Evolutionary conservation across 495 filamentous ascomycete genomes (phyloP).

Genomic region (Cercophora scortea): DNA sequence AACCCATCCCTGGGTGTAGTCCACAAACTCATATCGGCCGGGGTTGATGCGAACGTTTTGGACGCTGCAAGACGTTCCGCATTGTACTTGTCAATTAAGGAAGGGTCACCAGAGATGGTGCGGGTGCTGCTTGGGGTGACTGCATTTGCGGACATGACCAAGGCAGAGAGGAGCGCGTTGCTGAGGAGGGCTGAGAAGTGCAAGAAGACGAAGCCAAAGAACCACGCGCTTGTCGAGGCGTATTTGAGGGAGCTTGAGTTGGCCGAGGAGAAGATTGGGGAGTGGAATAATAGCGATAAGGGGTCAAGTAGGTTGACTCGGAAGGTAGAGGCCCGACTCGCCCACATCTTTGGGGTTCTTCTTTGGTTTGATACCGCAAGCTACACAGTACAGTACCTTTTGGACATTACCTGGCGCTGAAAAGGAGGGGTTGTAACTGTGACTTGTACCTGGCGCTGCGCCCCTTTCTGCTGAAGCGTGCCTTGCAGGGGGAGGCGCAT

Average conservation of each 20-base stretch:
- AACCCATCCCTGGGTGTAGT: not conserved
- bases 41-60: not conserved
- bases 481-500: too few relatives aligned
- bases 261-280: not conserved
- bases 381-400: too few relatives aligned
- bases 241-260: not conserved
- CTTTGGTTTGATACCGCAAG: too few relatives aligned
- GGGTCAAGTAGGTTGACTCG: too few relatives aligned
- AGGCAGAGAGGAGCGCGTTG: not conserved
- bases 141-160: not conserved
- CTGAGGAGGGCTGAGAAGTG: not conserved
- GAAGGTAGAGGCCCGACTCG: too few relatives aligned
- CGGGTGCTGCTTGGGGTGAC: slow-evolving; percentile 7
- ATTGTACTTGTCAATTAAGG: slow-evolving; percentile 9
- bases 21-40: not conserved
- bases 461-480: too few relatives aligned
- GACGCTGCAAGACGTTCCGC: not conserved
- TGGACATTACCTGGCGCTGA: too few relatives aligned
- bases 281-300: too few relatives aligned
- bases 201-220: not conserved
- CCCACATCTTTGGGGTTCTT: too few relatives aligned
- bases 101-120: slow-evolving; percentile 10
- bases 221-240: not conserved
- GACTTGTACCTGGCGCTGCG: too few relatives aligned
- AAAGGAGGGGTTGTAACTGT: too few relatives aligned